Conservation (phyloP, 805 yeast species). For the Suhomyces prunicola region DNA sequence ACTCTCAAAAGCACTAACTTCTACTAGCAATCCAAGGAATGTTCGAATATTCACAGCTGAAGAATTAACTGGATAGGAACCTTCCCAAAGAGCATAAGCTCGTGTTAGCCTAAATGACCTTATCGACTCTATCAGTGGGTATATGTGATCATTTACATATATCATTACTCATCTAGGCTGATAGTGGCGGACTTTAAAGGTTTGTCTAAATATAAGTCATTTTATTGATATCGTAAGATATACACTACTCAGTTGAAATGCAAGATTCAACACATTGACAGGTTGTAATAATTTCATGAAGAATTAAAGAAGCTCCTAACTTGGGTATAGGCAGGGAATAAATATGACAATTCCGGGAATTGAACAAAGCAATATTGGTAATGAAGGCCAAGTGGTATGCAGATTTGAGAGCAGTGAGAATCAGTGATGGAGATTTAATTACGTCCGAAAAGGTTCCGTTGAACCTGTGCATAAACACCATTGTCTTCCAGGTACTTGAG, state of each 20-base stretch:
- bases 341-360: background rate
- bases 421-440: background rate
- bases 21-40: too few species aligned
- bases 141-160: too few species aligned
- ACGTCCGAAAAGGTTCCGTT: constrained; percentile 28
- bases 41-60: too few species aligned
- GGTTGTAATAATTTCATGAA: background rate
- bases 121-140: too few species aligned
- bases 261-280: background rate
- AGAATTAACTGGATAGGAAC: too few species aligned
- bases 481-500: constrained; percentile 26
- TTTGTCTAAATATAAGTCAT: background rate
- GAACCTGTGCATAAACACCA: constrained; percentile 30
- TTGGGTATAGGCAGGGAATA: background rate
- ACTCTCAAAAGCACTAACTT: too few species aligned
- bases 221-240: background rate
- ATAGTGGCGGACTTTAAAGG: too few species aligned
- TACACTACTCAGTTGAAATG: background rate
- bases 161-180: too few species aligned
- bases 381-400: background rate
- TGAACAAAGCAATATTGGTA: background rate
- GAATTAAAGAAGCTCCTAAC: background rate
- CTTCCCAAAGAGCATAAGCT: too few species aligned
- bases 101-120: too few species aligned
- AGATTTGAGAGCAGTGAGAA: background rate